Base-by-base conservation (phyloP, 106 monocot species). In the Acanthochlamys bracteata region DNA sequence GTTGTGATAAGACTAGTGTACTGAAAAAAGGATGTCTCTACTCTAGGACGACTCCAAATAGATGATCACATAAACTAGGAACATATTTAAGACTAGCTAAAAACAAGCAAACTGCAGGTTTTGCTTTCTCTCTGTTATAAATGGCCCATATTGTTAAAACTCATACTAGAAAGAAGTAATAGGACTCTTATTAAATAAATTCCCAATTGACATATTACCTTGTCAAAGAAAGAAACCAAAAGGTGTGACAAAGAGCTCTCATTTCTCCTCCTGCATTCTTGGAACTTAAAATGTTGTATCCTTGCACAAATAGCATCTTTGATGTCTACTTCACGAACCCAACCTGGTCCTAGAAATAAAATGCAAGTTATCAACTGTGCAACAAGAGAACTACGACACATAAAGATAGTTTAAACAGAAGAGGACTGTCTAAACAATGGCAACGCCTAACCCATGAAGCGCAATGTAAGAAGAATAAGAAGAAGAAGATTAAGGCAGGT, bases 221-320 rank as follows among this genome's bases (percentile, higher is more conserved):
- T 84, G 17, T 76, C 65, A 66, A 89, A 84, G 59, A 89, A 89
- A 22, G 84, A 73, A 49, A 66, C 25, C 41, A 89, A 60, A 39
- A 84, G 79, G 14, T 84, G 21, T 25, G 42, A 53, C 24, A 89
- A 47, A 54, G 76, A 74, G 65, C 74, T 79, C 27, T 39, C 20
- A 39, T 89, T 89, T 74, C 51, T 70, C 33, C 39, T 41, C 21
- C 60, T 40, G 20, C 1, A 63, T 57, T 24, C 41, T 65, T 57
- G 55, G 25, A 61, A 49, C 66, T 8, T 68, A 71, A 76, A 81
- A 20, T 20, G 66, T 49, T 26, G 51, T 58, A 84, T 76, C 11
- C 78, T 80, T 46, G 74, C 71, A 56, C 61, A 24, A 56, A 71
- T 78, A 14, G 19, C 19, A 43, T 59, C 74, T 55, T 74, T 63